Base-by-base conservation (phyloP, 768 basidiomycete genomes). In the Amanita brunnescens region DNA sequence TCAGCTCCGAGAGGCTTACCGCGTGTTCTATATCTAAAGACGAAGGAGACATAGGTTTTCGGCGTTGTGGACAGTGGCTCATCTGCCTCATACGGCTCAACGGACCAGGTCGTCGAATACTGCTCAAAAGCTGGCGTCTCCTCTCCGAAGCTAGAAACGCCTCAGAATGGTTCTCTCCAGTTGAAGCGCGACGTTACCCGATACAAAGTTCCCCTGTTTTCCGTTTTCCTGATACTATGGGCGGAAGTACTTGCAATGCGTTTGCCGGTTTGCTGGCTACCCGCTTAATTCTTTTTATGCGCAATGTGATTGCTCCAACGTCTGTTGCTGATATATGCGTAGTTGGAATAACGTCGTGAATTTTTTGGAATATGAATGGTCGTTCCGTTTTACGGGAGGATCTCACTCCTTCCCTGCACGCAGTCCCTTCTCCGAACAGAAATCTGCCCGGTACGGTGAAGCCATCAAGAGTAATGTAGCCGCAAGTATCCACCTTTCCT, bases 401-500 rank as follows among this genome's bases (percentile, higher is more conserved):
- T 30, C 83, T 70, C 6, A 83, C 65, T 1, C 78, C 80, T 46
- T 68, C 60, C 26, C 84, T 73, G n/a, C 59, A 74, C 14, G 81
- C 64, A n/a, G 68, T 65, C 0, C 85, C 85, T 12, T 64, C 51
- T 5, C 85, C 85, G 26, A 67, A 72, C 14, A 86, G 61, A 57
- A 84, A 86, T 13, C 77, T 67, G 4, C 85, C 86, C 1, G 85
- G 78, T 1, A 81, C 78, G 2, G 72, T 64, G 47, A 76, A 70
- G 2, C 83, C 85, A 59, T 87, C 86, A 6, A 87, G 64, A n/a
- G 68, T 70, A 18, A 88, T 78, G 58, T 75, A 86, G 0, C 75
- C 66, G 52, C 80, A 83, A 3, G 80, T 78, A 48, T 78, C 72
- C 5, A 78, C 61, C 24, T 61, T 61, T 33, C 77, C 70, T 29